Base-by-base conservation (phyloP, 441 rosid species). In the Pelargonium citronellum region DNA sequence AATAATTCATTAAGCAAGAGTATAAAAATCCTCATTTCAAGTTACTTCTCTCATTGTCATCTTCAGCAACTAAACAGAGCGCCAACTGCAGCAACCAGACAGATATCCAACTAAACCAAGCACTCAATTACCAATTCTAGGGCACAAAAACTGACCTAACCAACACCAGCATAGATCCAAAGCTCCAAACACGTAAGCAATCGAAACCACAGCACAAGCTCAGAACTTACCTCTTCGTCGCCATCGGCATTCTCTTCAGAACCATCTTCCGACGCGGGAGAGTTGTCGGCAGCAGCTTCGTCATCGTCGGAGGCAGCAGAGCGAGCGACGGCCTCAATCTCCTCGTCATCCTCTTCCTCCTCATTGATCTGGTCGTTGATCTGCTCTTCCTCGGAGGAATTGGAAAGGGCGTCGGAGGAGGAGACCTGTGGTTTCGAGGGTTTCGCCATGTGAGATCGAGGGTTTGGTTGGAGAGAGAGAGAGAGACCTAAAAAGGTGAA, bases 251-350 rank as follows among this genome's bases (percentile, higher is more conserved):
- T 84, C 12, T 22, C 84, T 2, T 79, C 86, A 12, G 69, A 85
- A 4, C 79, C 86, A 2, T 83, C 86, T 0, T 68, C 78, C 58
- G 84, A 83, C 1, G 76, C 78, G 0, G 70, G 64, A 5, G 79
- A 85, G 10, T 86, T 89, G 5, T 72, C 64, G 64, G 64, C 64
- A 34, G 64, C 37, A 2, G 64, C 37, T 20, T 58, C 64, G 64
- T 58, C 90, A 0, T 85, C 91, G 11, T 84, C 91, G 41, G 89
- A 84, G 34, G 71, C 89, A 1, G 87, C 96, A 20, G 95, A 79
- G 71, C 95, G 97, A 79, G 91, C 97, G n/a, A 95, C 98, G 67
- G 98, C 99, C 74, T 90, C 90, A 22, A 92, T 84, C 84, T 92
- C 99, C 75, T 88, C 91, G 70, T 90, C 97, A 16, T 93, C 97